These are phyloP conservation scores for Phytophthora vignae DNA, from an alignment of 352 stramenopile genomes.

Conservation along the genomic window DNA sequence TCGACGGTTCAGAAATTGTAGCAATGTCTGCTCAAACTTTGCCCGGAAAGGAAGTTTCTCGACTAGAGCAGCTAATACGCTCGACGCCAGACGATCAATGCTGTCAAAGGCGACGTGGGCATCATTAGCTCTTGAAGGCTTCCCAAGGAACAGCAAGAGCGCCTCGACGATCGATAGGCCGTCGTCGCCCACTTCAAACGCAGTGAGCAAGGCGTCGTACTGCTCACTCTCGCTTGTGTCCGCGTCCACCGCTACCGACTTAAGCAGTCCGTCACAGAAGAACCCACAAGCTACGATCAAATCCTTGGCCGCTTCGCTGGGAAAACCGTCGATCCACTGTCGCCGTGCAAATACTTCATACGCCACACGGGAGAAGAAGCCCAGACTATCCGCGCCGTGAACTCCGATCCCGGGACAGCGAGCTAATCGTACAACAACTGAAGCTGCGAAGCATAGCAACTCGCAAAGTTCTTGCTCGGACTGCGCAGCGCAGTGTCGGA, in stretches of 20 bases:
- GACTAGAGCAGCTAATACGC: conserved; percentile 13
- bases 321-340: conserved; percentile 6
- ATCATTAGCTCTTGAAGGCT: conserved; percentile 3
- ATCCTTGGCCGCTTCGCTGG: conserved; percentile 7
- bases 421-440: conserved; percentile 15
- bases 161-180: conserved; percentile 22
- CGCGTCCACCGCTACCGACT: conserved; percentile 13
- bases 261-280: conserved; percentile 14
- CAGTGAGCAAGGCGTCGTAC: conserved; percentile 3
- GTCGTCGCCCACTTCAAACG: conserved; percentile 1
- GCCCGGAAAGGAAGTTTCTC: conserved; percentile 25
- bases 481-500: conserved; percentile 6
- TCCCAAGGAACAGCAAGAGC: conserved; percentile 26
- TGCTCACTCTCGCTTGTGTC: conserved; percentile 3
- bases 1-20: conserved; percentile 13
- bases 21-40: conserved; percentile 13
- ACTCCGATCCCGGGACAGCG: conserved; percentile 3
- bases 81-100: conserved; percentile 24
- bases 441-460: conserved; percentile 16
- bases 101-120: conserved; percentile 12
- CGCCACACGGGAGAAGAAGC: conserved; percentile 24
- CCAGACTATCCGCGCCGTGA: neutral
- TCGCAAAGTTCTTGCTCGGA: conserved; percentile 1
- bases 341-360: conserved; percentile 25
- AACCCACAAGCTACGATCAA: conserved; percentile 28